phyloP scores from a whole-genome alignment of 768 basidiomycete species.

The Mycena maculata region DNA sequence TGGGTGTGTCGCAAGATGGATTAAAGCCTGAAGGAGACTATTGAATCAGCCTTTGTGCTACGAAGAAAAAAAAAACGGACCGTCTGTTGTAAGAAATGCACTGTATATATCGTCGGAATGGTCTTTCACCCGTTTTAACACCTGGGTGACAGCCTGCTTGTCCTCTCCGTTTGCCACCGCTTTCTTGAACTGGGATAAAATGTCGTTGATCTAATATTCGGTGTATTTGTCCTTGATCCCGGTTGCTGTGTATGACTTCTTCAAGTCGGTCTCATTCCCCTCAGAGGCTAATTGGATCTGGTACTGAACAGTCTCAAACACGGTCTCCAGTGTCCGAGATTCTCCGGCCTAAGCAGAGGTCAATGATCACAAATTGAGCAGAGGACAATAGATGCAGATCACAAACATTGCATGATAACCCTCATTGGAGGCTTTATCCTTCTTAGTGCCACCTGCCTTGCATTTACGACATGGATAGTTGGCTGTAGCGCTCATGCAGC shows the following conservation, averaged over 20 bases:
- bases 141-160: not conserved
- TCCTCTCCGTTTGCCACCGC: slow-evolving; percentile 21
- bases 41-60: not conserved
- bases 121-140: slow-evolving; percentile 19
- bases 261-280: slow-evolving; percentile 11
- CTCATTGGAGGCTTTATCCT: slow-evolving; percentile 30
- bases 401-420: slow-evolving; percentile 39
- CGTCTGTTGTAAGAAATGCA: slow-evolving; percentile 28
- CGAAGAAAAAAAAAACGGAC: slow-evolving; percentile 5
- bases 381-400: not conserved
- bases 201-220: slow-evolving; percentile 36
- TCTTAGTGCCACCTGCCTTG: slow-evolving; percentile 37
- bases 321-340: not conserved
- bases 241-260: slow-evolving; percentile 19
- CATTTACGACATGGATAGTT: slow-evolving; percentile 34
- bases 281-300: slow-evolving; percentile 3
- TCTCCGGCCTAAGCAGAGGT: slow-evolving; percentile 15
- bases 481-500: slow-evolving; percentile 42
- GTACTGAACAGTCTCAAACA: not conserved
- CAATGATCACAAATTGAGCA: not conserved
- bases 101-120: slow-evolving; percentile 23
- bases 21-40: slow-evolving; percentile 44
- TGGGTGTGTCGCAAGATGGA: slow-evolving; percentile 47
- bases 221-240: slow-evolving; percentile 42
- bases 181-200: slow-evolving; percentile 23